These are phyloP conservation scores for Alternaria triticina DNA, from an alignment of 2,329 filamentous ascomycete genomes.

Conservation along the genomic window DNA sequence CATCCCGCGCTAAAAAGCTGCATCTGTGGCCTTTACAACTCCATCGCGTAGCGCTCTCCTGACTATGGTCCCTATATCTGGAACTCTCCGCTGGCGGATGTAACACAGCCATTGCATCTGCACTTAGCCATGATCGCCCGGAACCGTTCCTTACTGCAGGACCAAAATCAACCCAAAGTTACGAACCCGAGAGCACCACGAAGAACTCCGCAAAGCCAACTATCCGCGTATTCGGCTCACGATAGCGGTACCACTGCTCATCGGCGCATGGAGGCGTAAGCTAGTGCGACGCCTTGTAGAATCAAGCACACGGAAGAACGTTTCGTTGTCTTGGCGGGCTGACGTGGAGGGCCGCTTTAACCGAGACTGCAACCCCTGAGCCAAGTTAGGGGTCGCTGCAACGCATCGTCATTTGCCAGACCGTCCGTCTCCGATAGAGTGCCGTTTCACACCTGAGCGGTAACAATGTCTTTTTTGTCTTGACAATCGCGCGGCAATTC, in stretches of 20 bases:
- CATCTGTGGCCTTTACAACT: background rate
- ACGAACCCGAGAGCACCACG: background rate
- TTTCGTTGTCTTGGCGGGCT: conserved; percentile 16
- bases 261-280: background rate
- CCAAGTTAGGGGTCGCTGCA: conserved; percentile 13
- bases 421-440: background rate
- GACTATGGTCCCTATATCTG: background rate
- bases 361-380: conserved; percentile 8
- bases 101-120: background rate
- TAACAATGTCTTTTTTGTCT: background rate
- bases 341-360: conserved; percentile 18
- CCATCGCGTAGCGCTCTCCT: background rate
- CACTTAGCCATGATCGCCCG: background rate
- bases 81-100: background rate
- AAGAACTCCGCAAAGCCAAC: background rate
- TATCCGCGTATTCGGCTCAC: conserved; percentile 2
- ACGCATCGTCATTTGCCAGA: conserved; percentile 1
- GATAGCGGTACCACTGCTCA: background rate
- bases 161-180: background rate
- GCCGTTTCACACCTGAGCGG: background rate
- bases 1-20: conserved; percentile 2
- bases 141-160: background rate
- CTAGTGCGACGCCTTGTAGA: conserved; percentile 4
- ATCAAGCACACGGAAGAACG: conserved; percentile 17
- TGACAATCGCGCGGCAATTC: background rate